Evolutionary conservation across 176 grass and related monocot species (phyloP), one percentile per base, ranked within the genome.

Genomic region (Aegilops umbellulata): DNA sequence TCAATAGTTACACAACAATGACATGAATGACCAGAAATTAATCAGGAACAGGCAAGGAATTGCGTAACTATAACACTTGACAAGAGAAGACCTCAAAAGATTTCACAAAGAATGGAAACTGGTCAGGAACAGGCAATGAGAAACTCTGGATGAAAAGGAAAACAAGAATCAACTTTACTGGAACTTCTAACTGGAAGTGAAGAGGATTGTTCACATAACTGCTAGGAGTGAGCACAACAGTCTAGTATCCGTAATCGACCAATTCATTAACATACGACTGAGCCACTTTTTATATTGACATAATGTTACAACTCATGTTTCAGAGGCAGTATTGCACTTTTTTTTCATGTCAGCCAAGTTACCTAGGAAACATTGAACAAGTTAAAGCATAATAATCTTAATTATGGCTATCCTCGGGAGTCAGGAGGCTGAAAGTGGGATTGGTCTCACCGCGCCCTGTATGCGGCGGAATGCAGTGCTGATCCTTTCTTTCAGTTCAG

Each of bases 391-490:
- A 78, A 72, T 22, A 72, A 74, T 47, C 34, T 55, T 84, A 5
- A 7, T 57, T 57, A 70, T 19, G 24, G 14, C 86, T 64, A n/a
- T n/a, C n/a, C n/a, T n/a, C n/a, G n/a, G n/a, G n/a, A n/a, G n/a
- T 94, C 71, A 95, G 70, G 87, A 88, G 1, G 80, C 64, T 57
- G 82, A 71, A 53, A 88, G 90, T 14, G 94, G 92, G 85, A 99
- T 91, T 22, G 94, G 94, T 82, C 90, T 91, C 57, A 99, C 88
- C 0, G 92, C 90, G 47, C 90, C 83, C 76, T 96, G 86, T 61
- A 98, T 95, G 51, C 94, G 88, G 20, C 41, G 82, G 61, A 94
- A 92, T 58, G 94, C 94, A 16, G 62, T 86, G 83, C 80, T 94
- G 64, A 99, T 88, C 77, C 94, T 94, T 77, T 96, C 92, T 81